These are phyloP conservation scores for Fraxinus angustifolia DNA, from an alignment of 305 asterid species.

Conservation along the genomic window DNA sequence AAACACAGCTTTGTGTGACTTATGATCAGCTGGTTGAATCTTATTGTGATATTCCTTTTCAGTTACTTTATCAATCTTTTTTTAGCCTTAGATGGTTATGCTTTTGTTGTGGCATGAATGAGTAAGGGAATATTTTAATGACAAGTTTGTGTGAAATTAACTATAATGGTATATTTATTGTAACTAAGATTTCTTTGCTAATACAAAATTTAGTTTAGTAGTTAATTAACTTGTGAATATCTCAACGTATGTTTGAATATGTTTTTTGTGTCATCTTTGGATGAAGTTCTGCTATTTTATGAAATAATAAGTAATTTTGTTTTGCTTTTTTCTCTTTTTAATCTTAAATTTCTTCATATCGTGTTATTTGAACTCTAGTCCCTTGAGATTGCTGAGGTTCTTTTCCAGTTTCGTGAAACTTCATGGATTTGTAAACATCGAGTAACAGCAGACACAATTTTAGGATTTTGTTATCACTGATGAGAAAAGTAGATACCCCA, in stretches of 20 bases:
- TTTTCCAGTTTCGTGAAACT: neutral
- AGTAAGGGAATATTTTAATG: neutral
- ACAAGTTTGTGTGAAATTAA: neutral
- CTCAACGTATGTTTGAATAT: neutral
- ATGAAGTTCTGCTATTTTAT: neutral
- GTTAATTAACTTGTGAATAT: neutral
- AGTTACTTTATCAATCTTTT: neutral
- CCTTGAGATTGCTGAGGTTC: neutral
- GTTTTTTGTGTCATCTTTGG: slow-evolving; percentile 1
- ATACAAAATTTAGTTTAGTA: neutral
- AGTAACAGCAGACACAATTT: neutral
- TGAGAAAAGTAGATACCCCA: slow-evolving; percentile 5
- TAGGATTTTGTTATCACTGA: neutral
- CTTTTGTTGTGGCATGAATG: neutral
- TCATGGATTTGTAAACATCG: neutral
- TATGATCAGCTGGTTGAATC: slow-evolving; percentile 9
- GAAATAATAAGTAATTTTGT: neutral
- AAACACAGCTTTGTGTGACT: neutral
- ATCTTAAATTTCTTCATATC: neutral
- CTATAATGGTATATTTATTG: neutral
- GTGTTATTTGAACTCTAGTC: neutral
- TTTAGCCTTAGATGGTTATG: slow-evolving; percentile 5
- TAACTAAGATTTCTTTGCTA: slow-evolving; percentile 14
- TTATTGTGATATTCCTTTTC: neutral
- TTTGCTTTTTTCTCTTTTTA: neutral